A percentile compares a stretch with the other conserved stretches of the same genome.
Conservation (phyloP, 2,329 filamentous ascomycete genomes). For the Apiospora saccharicola region DNA sequence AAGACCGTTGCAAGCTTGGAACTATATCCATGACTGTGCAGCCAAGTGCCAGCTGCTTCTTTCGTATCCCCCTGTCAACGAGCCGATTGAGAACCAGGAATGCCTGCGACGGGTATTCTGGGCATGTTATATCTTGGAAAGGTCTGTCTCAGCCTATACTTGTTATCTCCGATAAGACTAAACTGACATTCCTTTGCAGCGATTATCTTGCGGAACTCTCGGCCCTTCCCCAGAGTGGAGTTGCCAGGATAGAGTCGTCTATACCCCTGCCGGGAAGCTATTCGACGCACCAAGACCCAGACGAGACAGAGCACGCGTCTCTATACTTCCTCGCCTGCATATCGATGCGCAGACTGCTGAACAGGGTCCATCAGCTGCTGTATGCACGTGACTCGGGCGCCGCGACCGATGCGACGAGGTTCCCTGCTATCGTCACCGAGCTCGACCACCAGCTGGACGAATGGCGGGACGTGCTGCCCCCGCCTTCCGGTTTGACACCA, state of each 20-base stretch:
- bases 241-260: slow-evolving; percentile 59
- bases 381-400: slow-evolving; percentile 56
- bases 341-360: slow-evolving; percentile 56
- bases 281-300: slow-evolving; percentile 49
- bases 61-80: slow-evolving; percentile 49
- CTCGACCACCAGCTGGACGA: slow-evolving; percentile 57
- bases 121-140: slow-evolving; percentile 63
- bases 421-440: slow-evolving; percentile 56
- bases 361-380: slow-evolving; percentile 57
- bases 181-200: slow-evolving; percentile 37
- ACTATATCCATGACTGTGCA: slow-evolving; percentile 56
- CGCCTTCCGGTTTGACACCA: slow-evolving; percentile 49
- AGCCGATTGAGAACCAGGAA: slow-evolving; percentile 51
- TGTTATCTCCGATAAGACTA: background rate
- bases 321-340: slow-evolving; percentile 63
- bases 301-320: slow-evolving; percentile 54
- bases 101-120: slow-evolving; percentile 60
- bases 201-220: slow-evolving; percentile 62
- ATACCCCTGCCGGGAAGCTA: slow-evolving; percentile 56
- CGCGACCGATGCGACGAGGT: slow-evolving; percentile 51
- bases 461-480: slow-evolving; percentile 56
- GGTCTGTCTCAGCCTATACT: slow-evolving; percentile 37
- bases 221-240: slow-evolving; percentile 57
- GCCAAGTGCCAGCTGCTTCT: slow-evolving; percentile 58
- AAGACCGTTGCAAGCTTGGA: slow-evolving; percentile 60